Evolutionary conservation across 352 stramenopile species (phyloP), one percentile per base, ranked within the genome.

Genomic region (Sclerospora graminicola): DNA sequence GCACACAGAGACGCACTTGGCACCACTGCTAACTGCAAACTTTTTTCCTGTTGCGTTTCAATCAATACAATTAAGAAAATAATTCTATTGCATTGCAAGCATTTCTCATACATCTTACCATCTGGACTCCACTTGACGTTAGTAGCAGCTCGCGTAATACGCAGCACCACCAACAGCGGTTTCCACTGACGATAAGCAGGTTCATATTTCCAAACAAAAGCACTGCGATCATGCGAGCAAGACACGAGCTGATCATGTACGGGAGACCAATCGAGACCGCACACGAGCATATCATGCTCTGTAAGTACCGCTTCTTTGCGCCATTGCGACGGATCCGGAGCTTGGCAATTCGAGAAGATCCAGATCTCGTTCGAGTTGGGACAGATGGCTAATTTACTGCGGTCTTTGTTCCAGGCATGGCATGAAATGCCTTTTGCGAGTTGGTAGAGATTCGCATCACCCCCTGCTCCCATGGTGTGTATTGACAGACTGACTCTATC

Each of bases 191-290:
- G 73, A 40, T 81, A 81, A n/a, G 73, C 58, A 10, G 66, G 43
- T 20, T 96, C 82, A 49, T 85, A 97, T 31, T 83, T 94, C 91
- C 91, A 97, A 27, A 97, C 91, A 42, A 97, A 97, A 23, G 91
- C 90, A 42, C 92, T 95, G 36, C 89, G 82, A 58, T 97, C 91
- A 56, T 97, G 91, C 33, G 83, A 95, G 68, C 89, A 97, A 18
- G 89, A 96, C 24, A 97, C 91, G 21, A 97, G 81, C 64, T 94
- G 84, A 65, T 97, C 92, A 37, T 86, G 88, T 43, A 91, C 82
- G 1, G 82, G 80, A 14, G 77, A 96, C 91, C 91, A 97, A 63
- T 97, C 90, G 43, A 97, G 59, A 1, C 83, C 85, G 43, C 67
- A 81, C 44, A 97, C 90, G 24, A 96, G 34, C 72, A 97, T 94